Percentiles rank a stretch among this genome's conserved stretches.
These are phyloP conservation scores for Astrephomene gubernaculifera DNA, from an alignment of 139 green algal genomes.

Conservation along the genomic window DNA sequence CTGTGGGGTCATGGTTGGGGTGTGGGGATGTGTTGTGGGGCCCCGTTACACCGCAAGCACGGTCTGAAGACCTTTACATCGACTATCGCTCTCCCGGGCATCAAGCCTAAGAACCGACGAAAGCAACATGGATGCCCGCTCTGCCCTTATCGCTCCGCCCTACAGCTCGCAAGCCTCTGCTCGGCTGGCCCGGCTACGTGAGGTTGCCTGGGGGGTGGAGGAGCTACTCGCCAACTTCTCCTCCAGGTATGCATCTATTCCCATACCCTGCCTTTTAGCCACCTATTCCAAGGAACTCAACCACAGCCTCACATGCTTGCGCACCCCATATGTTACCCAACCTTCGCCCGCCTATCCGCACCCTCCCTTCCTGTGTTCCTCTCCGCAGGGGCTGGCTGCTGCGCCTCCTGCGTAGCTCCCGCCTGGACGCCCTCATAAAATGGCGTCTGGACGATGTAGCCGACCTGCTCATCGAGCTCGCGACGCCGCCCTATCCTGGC, in stretches of 20 bases:
- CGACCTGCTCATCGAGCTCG: background rate
- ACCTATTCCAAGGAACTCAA: background rate
- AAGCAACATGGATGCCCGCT: no score
- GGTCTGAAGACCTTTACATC: no score
- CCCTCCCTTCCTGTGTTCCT: background rate
- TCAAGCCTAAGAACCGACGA: no score
- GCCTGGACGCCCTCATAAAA: constrained; percentile 18
- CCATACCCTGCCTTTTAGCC: background rate
- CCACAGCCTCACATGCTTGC: background rate
- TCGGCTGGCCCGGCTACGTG: background rate
- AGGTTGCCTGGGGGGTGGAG: constrained; percentile 39
- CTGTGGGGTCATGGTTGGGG: no score
- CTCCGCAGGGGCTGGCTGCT: constrained; percentile 35
- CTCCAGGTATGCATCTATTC: background rate
- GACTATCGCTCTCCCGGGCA: no score
- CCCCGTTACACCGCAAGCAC: no score
- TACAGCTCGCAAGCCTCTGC: background rate
- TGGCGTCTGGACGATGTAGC: constrained; percentile 26
- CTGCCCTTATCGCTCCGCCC: background rate
- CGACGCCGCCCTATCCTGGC: background rate
- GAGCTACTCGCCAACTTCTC: constrained; percentile 33
- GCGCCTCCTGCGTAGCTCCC: constrained; percentile 6
- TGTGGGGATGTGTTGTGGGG: no score
- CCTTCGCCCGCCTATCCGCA: background rate
- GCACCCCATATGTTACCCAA: no score